These are phyloP conservation scores for Sporobolomyces pararoseus DNA, from an alignment of 768 basidiomycete species.

Conservation along the genomic window DNA sequence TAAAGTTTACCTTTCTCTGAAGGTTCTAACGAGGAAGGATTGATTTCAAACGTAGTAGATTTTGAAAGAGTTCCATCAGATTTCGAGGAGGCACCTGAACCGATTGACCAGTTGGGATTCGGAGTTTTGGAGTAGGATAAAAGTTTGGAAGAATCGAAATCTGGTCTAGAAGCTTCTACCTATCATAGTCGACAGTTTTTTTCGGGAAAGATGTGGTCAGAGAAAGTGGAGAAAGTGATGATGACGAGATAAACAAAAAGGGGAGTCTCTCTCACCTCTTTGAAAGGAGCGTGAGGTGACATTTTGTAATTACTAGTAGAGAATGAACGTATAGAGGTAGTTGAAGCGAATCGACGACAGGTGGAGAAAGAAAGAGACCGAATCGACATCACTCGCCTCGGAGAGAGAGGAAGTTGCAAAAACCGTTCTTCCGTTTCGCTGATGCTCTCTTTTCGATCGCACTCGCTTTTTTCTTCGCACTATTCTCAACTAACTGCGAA, in stretches of 20 bases:
- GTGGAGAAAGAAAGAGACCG: not conserved
- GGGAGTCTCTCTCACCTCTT: constrained; percentile 15
- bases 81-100: constrained; percentile 13
- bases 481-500: not conserved
- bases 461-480: not conserved
- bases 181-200: not conserved
- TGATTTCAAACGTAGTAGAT: constrained; percentile 15
- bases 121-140: constrained; percentile 23
- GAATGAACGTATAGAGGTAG: not conserved
- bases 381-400: not conserved
- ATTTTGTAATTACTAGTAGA: not conserved
- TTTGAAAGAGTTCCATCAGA: not conserved
- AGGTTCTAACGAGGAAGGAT: constrained; percentile 11
- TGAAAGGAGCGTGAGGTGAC: constrained; percentile 38
- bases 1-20: constrained; percentile 7
- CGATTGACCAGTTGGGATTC: constrained; percentile 38
- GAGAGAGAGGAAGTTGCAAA: not conserved
- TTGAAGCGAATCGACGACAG: not conserved
- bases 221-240: no score
- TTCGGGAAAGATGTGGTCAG: no score
- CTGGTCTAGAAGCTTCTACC: constrained; percentile 14
- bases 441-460: not conserved
- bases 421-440: not conserved
- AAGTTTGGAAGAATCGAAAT: constrained; percentile 21
- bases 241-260: no score